A percentile compares a stretch with the other conserved stretches of the same genome.
phyloP scores from a whole-genome alignment of 257 asterid species.

The Solanum pennellii region DNA sequence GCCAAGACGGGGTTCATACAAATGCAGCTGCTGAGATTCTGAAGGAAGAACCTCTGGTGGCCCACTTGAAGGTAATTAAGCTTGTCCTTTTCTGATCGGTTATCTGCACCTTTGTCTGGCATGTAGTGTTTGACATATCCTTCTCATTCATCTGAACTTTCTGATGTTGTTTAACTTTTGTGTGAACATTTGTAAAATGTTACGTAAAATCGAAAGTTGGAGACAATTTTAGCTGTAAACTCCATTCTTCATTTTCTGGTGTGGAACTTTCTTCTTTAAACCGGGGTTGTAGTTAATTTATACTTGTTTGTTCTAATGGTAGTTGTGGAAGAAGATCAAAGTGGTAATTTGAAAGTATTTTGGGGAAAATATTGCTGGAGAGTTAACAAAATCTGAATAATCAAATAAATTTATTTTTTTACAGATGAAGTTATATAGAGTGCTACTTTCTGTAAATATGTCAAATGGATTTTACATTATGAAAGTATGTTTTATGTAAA shows the following conservation, averaged over 20 bases:
- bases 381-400: not conserved
- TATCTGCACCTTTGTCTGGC: not conserved
- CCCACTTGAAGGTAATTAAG: constrained; percentile 64
- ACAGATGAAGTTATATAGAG: not conserved
- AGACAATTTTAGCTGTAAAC: not conserved
- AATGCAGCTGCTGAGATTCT: constrained; percentile 28
- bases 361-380: not conserved
- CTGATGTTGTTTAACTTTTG: not conserved
- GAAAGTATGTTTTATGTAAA: not conserved
- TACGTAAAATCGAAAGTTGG: not conserved
- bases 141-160: not conserved
- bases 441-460: not conserved
- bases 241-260: not conserved
- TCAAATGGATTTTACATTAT: not conserved
- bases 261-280: not conserved
- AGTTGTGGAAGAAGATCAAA: not conserved
- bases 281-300: not conserved
- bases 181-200: not conserved
- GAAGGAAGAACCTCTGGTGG: constrained; percentile 82
- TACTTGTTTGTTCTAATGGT: not conserved
- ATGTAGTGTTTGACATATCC: not conserved
- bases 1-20: constrained; percentile 19
- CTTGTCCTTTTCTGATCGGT: not conserved
- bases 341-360: not conserved
- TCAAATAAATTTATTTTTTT: not conserved